Percentiles rank a stretch among this genome's conserved stretches.
Conservation (phyloP, 345 rosid species). For the Barbarea vulgaris region DNA sequence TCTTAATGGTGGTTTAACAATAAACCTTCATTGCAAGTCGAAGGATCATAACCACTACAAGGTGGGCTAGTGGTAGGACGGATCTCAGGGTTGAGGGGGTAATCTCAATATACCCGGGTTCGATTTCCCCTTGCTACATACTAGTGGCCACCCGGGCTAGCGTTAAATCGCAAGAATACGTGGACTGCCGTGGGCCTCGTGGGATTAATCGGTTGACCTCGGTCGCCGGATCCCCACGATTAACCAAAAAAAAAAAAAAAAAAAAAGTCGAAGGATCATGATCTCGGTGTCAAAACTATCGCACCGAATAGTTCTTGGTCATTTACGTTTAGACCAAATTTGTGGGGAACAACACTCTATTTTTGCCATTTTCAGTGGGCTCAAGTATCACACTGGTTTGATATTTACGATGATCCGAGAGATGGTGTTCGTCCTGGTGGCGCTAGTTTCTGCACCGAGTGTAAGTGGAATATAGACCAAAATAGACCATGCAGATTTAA, state of each 20-base stretch:
- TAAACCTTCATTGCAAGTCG: constrained; percentile 2
- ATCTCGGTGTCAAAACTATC: not conserved
- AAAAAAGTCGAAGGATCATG: not conserved
- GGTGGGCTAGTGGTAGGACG: too few relatives aligned
- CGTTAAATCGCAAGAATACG: too few relatives aligned
- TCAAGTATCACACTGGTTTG: constrained; percentile 16
- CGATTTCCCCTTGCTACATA: too few relatives aligned
- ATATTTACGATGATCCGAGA: constrained; percentile 9
- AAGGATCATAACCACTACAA: too few relatives aligned
- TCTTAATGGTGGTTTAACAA: constrained; percentile 19
- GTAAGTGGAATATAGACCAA: constrained; percentile 4
- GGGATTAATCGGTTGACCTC: too few relatives aligned
- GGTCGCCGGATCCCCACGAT: too few relatives aligned
- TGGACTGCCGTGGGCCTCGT: too few relatives aligned
- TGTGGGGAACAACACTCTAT: constrained; percentile 1
- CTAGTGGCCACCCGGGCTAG: too few relatives aligned
- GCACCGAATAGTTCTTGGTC: constrained; percentile 10
- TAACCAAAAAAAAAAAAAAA: too few relatives aligned
- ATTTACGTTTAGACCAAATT: constrained; percentile 21
- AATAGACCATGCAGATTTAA: constrained; percentile 15
- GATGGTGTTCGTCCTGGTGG: not conserved
- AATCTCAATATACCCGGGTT: too few relatives aligned
- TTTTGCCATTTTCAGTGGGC: constrained; percentile 9
- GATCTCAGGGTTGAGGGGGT: too few relatives aligned
- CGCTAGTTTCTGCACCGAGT: not conserved